Percentiles rank a stretch among this genome's conserved stretches.
Evolutionary conservation across 805 yeast species (phyloP).

Genomic region (Osmozyma mogii): DNA sequence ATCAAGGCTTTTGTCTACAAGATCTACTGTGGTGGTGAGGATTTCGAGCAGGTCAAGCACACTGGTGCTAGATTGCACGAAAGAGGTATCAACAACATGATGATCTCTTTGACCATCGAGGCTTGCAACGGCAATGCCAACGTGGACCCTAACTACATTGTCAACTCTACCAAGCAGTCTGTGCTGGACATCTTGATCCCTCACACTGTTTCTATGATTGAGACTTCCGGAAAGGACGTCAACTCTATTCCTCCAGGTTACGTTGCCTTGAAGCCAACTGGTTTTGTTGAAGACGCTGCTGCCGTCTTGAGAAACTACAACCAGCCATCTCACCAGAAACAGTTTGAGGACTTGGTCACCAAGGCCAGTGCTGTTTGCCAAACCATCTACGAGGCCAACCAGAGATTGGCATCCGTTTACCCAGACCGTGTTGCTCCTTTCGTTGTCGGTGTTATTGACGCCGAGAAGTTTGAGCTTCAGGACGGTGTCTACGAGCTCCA

Average conservation of each 20-base stretch:
- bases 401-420: conserved; percentile 37
- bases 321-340: conserved; percentile 30
- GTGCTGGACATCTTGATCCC: conserved; percentile 63
- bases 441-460: conserved; percentile 77
- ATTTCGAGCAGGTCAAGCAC: conserved; percentile 54
- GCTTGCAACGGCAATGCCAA: conserved; percentile 76
- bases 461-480: conserved; percentile 84
- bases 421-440: conserved; percentile 67
- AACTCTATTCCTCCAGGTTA: conserved; percentile 83
- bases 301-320: conserved; percentile 56
- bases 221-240: conserved; percentile 35
- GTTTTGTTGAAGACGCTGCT: conserved; percentile 72
- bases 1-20: conserved; percentile 70
- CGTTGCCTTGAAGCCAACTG: conserved; percentile 91
- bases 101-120: conserved; percentile 90
- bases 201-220: conserved; percentile 55
- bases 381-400: conserved; percentile 47
- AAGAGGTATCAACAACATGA: conserved; percentile 86
- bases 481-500: conserved; percentile 88
- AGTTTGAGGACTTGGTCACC: conserved; percentile 52
- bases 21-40: conserved; percentile 88
- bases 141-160: conserved; percentile 51
- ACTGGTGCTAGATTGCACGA: conserved; percentile 62
- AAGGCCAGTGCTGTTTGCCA: conserved; percentile 61
- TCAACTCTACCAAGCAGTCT: conserved; percentile 57